Evolutionary conservation across 306 rosid genomes (phyloP).

Genomic region (Gleditsia sinensis): DNA sequence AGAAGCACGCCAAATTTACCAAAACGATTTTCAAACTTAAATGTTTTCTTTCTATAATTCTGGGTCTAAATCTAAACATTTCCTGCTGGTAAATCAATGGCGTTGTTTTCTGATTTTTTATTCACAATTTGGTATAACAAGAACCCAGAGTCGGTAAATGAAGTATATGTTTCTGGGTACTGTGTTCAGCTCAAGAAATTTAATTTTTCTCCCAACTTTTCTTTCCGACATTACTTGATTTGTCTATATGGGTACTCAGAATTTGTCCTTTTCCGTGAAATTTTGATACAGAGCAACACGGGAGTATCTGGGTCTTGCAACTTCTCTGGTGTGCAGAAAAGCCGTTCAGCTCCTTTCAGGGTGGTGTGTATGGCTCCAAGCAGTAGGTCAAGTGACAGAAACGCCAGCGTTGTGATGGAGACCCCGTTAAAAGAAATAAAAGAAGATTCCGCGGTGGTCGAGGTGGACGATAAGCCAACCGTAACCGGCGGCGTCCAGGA

Average conservation of each 20-base stretch:
- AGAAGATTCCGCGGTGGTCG: slow-evolving; percentile 42
- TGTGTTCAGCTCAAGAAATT: not conserved
- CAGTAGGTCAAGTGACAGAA: slow-evolving; percentile 41
- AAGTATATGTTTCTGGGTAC: slow-evolving; percentile 7
- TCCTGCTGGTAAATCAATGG: no score
- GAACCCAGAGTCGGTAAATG: slow-evolving; percentile 16
- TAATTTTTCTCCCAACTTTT: not conserved
- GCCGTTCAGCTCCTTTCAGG: slow-evolving; percentile 39
- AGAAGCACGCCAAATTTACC: slow-evolving; percentile 4
- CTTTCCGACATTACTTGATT: not conserved
- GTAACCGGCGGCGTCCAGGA: slow-evolving; percentile 64
- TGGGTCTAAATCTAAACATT: no score
- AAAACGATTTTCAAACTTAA: not conserved
- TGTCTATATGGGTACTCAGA: not conserved
- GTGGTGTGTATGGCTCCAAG: slow-evolving; percentile 53
- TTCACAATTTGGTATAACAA: not conserved
- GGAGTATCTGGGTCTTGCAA: slow-evolving; percentile 42
- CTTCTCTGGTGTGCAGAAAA: slow-evolving; percentile 42
- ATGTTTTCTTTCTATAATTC: no score
- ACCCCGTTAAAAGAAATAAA: slow-evolving; percentile 41
- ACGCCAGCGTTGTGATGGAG: slow-evolving; percentile 58
- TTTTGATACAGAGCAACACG: slow-evolving; percentile 48
- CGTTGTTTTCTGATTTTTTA: not conserved
- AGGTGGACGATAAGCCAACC: slow-evolving; percentile 42
- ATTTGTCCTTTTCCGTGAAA: not conserved